These are phyloP conservation scores for Populus hybrid DNA, from an alignment of 441 rosid genomes.

Conservation along the genomic window DNA sequence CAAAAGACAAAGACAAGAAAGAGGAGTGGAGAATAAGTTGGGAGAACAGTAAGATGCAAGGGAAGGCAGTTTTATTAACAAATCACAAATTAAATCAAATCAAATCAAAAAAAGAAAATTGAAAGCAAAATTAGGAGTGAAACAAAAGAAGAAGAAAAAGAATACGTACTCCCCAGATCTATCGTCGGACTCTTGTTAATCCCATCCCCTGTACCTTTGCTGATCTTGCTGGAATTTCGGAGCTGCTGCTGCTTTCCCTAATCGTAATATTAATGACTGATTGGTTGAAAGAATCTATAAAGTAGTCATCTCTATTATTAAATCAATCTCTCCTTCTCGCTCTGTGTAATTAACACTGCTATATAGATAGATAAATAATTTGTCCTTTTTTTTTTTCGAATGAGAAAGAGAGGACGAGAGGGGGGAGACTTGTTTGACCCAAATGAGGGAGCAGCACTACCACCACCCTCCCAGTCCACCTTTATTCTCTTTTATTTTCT, in stretches of 20 bases:
- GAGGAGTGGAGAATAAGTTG: background rate
- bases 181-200: background rate
- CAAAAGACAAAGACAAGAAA: background rate
- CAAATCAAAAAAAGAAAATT: background rate
- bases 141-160: background rate
- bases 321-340: background rate
- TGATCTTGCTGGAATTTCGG: background rate
- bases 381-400: background rate
- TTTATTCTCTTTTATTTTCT: background rate
- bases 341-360: background rate
- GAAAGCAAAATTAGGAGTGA: background rate
- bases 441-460: conserved; percentile 7
- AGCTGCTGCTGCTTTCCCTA: background rate
- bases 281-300: background rate
- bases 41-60: background rate
- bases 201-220: background rate
- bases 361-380: background rate
- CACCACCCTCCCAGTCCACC: background rate
- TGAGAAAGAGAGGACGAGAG: background rate
- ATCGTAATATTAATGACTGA: background rate
- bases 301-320: background rate
- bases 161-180: conserved; percentile 15
- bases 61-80: background rate
- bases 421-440: background rate
- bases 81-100: background rate